Evolutionary conservation across 306 rosid species (phyloP).

Genomic region (Vicia faba): DNA sequence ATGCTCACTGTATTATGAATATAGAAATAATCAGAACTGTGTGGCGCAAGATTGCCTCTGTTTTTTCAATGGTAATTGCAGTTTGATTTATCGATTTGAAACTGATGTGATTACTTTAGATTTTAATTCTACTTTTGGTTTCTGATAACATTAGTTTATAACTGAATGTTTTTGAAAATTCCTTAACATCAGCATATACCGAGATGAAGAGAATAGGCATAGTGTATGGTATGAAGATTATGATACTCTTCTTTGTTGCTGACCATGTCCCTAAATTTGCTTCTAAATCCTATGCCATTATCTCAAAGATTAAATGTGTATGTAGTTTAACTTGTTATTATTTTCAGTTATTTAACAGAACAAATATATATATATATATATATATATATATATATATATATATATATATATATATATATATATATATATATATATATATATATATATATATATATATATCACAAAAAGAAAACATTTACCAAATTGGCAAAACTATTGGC

Average conservation of each 20-base stretch:
- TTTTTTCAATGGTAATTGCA: slow-evolving; percentile 35
- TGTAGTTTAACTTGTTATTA: neutral
- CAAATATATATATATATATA: no score
- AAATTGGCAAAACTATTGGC: no score
- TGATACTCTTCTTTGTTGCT: neutral
- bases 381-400: no score
- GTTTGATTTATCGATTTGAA: slow-evolving; percentile 28
- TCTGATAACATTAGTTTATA: neutral
- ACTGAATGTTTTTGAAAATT: neutral
- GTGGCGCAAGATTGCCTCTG: slow-evolving; percentile 37
- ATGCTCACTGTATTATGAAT: slow-evolving; percentile 54
- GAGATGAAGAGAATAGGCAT: neutral
- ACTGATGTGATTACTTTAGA: neutral
- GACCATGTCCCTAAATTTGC: neutral
- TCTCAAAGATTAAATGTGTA: neutral
- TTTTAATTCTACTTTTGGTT: neutral
- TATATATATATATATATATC: no score
- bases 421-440: no score
- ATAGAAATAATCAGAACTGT: slow-evolving; percentile 52
- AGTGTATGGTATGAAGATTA: neutral
- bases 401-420: no score
- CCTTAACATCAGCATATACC: neutral
- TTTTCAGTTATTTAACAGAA: no score
- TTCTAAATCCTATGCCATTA: neutral
- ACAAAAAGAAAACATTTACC: no score